These are phyloP conservation scores for Aspergillus funiculosus DNA, from an alignment of 495 filamentous ascomycete species.

Conservation along the genomic window DNA sequence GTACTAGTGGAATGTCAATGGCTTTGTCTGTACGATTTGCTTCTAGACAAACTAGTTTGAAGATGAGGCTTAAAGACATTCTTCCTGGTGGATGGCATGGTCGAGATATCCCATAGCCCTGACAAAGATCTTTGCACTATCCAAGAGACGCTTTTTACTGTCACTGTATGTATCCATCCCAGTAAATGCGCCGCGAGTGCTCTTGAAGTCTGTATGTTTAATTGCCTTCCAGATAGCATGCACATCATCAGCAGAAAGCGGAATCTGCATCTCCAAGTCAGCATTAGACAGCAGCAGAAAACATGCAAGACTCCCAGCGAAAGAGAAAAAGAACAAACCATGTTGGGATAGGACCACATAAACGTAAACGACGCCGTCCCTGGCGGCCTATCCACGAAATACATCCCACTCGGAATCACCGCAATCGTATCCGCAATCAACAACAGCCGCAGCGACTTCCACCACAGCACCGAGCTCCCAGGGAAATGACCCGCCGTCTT, in stretches of 20 bases:
- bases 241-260: slow-evolving; percentile 42
- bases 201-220: slow-evolving; percentile 49
- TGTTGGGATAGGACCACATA: slow-evolving; percentile 76
- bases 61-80: slow-evolving; percentile 14
- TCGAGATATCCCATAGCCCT: slow-evolving; percentile 48
- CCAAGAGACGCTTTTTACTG: slow-evolving; percentile 58
- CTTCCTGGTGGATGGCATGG: slow-evolving; percentile 34
- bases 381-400: slow-evolving; percentile 48
- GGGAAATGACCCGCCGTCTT: slow-evolving; percentile 73
- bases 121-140: slow-evolving; percentile 71
- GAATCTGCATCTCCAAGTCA: slow-evolving; percentile 41
- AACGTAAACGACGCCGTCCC: slow-evolving; percentile 62
- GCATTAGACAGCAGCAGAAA: background rate
- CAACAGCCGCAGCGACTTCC: slow-evolving; percentile 43
- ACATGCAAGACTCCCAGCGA: background rate
- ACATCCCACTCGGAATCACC: slow-evolving; percentile 55
- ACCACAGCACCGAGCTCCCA: slow-evolving; percentile 59
- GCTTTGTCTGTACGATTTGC: too few relatives aligned
- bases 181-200: slow-evolving; percentile 60
- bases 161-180: slow-evolving; percentile 52
- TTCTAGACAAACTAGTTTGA: too few relatives aligned
- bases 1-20: background rate
- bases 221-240: slow-evolving; percentile 44
- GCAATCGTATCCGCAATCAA: slow-evolving; percentile 68
- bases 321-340: slow-evolving; percentile 36